Conservation (phyloP, 2,329 filamentous ascomycete species). For the Nigrospora sphaerica region DNA sequence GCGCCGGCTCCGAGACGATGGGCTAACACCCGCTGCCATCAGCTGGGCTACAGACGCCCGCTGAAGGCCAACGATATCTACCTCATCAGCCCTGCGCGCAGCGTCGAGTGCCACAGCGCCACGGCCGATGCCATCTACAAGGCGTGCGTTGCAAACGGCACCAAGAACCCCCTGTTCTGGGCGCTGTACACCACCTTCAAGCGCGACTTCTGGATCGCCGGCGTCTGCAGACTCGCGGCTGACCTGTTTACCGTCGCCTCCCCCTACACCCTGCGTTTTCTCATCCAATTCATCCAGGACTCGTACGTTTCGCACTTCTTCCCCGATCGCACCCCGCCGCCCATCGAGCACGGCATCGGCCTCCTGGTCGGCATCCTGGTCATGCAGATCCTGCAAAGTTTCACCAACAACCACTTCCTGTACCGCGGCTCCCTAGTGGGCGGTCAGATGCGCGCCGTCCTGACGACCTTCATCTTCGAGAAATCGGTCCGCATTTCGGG, state of each 20-base stretch:
- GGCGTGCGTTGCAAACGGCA: constrained; percentile 52
- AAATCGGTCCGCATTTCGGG: constrained; percentile 83
- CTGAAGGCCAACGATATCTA: constrained; percentile 80
- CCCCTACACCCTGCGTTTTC: constrained; percentile 73
- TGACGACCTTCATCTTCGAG: constrained; percentile 81
- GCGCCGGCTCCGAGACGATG: background rate
- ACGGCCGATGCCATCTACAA: constrained; percentile 61
- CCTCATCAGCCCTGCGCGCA: constrained; percentile 70
- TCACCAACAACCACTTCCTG: constrained; percentile 79
- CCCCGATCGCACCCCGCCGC: constrained; percentile 42
- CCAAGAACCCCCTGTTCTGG: constrained; percentile 64
- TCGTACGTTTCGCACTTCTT: constrained; percentile 57
- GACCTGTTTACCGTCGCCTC: constrained; percentile 68
- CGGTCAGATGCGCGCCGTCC: constrained; percentile 66
- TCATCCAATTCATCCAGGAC: constrained; percentile 74
- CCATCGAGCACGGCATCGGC: constrained; percentile 67
- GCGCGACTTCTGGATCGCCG: constrained; percentile 73
- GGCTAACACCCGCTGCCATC: background rate
- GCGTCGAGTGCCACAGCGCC: constrained; percentile 57
- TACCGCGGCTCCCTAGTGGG: constrained; percentile 83
- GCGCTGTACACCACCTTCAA: constrained; percentile 79
- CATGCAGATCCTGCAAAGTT: constrained; percentile 75
- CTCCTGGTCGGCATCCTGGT: constrained; percentile 71
- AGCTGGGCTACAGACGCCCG: constrained; percentile 65
- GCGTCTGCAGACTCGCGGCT: constrained; percentile 62